Base-by-base conservation (phyloP, 805 yeast genomes). In the Cyberlindnera suaveolens region DNA sequence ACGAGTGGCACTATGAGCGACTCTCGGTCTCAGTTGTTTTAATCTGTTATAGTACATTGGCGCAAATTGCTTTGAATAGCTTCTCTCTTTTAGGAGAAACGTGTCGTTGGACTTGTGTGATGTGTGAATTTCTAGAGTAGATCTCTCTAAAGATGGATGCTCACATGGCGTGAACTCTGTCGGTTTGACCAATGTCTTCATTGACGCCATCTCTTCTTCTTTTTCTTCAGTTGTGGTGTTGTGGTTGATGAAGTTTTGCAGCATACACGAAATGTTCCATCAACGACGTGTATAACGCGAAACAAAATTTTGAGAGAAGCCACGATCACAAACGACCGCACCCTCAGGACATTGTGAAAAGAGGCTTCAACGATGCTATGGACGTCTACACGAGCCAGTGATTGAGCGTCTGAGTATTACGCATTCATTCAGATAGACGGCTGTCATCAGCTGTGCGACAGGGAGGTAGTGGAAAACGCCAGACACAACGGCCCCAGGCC, bases 61-160 rank as follows among this genome's bases (percentile, higher is more conserved):
- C 27, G 80, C 80, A 52, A 72, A 84, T 56, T 84, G 91, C 29
- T 67, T 66, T 20, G 64, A 68, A 48, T 78, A 81, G 6, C 70
- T 61, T 33, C 82, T 62, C 3, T 60, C 56, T 14, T 32, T n/a
- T 5, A 37, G 41, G 13, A 39, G 45, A 36, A 27, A 47, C 11
- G 42, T 42, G 31, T 39, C 40, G 34, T 41, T 40, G 20, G 41
- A 41, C 45, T 45, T 45, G 40, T 44, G 44, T 31, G 43, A 39
- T 3, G 36, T 32, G 40, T 46, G 47, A 6, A 38, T 16, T 13
- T 34, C 31, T n/a, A 38, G 33, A 14, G 34, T 1, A 11, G 37
- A 18, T 15, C 50, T 35, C 11, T 23, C 27, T 4, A 23, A 9
- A 9, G 35, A 16, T 13, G 23, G 35, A 17, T 15, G 20, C 1